Evolutionary conservation across 1,284 basidiomycete genomes (phyloP).

Genomic region (Moniliella sp.): DNA sequence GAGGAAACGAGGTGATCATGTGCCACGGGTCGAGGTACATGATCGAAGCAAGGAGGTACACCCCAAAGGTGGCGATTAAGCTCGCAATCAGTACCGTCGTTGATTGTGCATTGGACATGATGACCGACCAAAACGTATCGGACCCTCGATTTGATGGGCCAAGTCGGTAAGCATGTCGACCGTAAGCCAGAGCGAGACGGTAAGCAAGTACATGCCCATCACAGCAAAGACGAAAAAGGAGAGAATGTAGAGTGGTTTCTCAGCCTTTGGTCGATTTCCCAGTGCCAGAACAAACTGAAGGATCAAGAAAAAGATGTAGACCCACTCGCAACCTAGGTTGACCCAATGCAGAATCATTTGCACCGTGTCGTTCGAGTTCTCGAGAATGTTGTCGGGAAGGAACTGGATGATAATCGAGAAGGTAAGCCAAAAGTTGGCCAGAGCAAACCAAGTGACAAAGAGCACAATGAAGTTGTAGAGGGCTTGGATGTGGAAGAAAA

Average conservation of each 20-base stretch:
- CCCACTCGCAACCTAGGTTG: conserved; percentile 61
- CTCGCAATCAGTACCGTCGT: conserved; percentile 27
- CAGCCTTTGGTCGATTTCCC: conserved; percentile 80
- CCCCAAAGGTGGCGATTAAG: conserved; percentile 27
- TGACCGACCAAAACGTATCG: conserved; percentile 5
- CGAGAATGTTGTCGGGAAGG: conserved; percentile 50
- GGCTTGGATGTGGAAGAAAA: conserved; percentile 51
- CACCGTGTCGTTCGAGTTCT: conserved; percentile 47
- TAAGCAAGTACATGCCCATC: conserved; percentile 24
- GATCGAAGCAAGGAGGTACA: conserved; percentile 52
- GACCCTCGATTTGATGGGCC: not conserved
- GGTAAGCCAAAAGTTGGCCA: conserved; percentile 82
- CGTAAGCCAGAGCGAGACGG: conserved; percentile 28
- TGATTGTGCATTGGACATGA: conserved; percentile 12
- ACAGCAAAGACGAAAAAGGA: conserved; percentile 47
- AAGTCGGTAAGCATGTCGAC: conserved; percentile 5
- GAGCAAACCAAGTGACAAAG: conserved; percentile 72
- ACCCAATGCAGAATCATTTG: conserved; percentile 48
- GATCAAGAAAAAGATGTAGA: conserved; percentile 64
- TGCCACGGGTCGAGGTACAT: conserved; percentile 96
- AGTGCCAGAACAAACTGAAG: conserved; percentile 74
- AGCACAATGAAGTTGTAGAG: conserved; percentile 41
- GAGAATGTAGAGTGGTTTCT: conserved; percentile 55
- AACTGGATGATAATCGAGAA: conserved; percentile 88
- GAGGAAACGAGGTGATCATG: conserved; percentile 84